phyloP scores from a whole-genome alignment of 2,329 filamentous ascomycete genomes.

The Colletotrichum agaves region DNA sequence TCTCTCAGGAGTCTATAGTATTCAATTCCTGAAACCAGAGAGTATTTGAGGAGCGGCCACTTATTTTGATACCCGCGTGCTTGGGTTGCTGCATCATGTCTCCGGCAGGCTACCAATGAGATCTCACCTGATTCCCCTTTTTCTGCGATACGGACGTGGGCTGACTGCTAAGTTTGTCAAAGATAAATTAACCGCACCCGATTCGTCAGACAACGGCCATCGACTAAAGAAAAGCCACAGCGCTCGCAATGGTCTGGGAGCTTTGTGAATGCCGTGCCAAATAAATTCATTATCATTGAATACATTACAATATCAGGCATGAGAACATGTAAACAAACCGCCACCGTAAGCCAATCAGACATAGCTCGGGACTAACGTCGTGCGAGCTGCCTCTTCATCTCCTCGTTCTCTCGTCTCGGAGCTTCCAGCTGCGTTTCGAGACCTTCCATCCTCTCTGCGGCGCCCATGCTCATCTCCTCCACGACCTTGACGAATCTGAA shows the following conservation, averaged over 20 bases:
- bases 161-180: not conserved
- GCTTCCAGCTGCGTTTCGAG: slow-evolving; percentile 63
- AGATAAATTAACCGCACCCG: not conserved
- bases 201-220: not conserved
- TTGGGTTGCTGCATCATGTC: no score
- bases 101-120: not conserved
- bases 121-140: not conserved
- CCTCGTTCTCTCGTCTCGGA: slow-evolving; percentile 59
- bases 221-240: slow-evolving; percentile 14
- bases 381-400: slow-evolving; percentile 42
- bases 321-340: not conserved
- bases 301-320: not conserved
- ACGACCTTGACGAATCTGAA: slow-evolving; percentile 78
- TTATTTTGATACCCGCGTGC: no score
- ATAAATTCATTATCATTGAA: slow-evolving; percentile 20
- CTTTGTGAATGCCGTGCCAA: not conserved
- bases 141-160: not conserved
- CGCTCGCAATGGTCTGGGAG: slow-evolving; percentile 2
- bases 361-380: slow-evolving; percentile 1
- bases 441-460: slow-evolving; percentile 70
- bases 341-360: not conserved
- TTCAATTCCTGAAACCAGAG: no score
- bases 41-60: no score
- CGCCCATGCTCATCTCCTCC: slow-evolving; percentile 73
- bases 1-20: no score